Percentiles rank a stretch among this genome's conserved stretches.
Evolutionary conservation across 352 stramenopile genomes (phyloP).

Genomic region (Lagenidium sp.): DNA sequence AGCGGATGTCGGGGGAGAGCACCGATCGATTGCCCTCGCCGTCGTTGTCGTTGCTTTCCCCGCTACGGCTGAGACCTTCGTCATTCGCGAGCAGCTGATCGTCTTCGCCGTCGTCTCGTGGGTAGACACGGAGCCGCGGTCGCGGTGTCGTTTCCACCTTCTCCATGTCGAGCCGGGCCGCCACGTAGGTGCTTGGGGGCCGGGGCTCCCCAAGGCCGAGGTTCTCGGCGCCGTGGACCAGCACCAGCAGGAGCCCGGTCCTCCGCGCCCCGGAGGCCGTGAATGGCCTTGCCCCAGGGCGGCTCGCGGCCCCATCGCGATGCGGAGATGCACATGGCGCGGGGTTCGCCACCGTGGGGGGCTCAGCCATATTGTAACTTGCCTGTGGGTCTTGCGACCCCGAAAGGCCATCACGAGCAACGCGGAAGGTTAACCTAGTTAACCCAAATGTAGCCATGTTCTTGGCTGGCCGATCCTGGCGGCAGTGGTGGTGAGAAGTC

Average conservation of each 20-base stretch:
- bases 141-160: not conserved
- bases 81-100: not conserved
- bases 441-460: no score
- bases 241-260: conserved; percentile 35
- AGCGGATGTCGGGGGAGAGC: conserved; percentile 32
- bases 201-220: conserved; percentile 6
- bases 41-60: conserved; percentile 3
- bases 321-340: conserved; percentile 23
- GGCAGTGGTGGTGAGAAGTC: no score
- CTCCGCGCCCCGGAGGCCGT: conserved; percentile 25
- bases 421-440: no score
- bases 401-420: no score
- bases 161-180: no score
- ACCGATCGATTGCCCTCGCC: not conserved
- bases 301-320: no score
- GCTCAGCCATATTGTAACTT: no score
- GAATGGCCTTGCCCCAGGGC: conserved; percentile 24
- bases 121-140: no score
- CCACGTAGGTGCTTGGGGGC: conserved; percentile 11
- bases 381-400: no score
- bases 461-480: no score
- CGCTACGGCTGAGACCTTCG: not conserved
- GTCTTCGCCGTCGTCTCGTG: not conserved
- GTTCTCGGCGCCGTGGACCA: conserved; percentile 39
- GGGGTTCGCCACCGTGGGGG: conserved; percentile 35